phyloP scores from a whole-genome alignment of 208 protist genomes.

The Acanthamoeba castellanii region DNA sequence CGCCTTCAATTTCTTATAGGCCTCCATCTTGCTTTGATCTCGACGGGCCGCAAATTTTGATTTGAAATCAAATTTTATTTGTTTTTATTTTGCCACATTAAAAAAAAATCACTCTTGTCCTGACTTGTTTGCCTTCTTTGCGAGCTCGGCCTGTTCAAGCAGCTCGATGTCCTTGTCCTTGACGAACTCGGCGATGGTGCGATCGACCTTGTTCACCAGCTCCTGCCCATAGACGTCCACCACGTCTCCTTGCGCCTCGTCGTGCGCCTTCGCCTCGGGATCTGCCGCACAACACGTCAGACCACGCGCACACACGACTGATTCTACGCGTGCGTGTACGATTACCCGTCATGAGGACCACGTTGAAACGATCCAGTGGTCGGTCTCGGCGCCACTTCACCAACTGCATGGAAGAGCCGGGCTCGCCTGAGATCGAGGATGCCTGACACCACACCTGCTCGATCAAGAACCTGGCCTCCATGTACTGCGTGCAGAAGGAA shows the following conservation, averaged over 20 bases:
- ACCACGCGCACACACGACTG: no score
- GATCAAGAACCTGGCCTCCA: neutral
- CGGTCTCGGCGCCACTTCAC: neutral
- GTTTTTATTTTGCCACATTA: neutral
- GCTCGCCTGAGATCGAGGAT: neutral
- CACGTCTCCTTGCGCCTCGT: neutral
- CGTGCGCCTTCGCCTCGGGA: neutral
- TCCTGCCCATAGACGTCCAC: neutral
- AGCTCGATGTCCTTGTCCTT: neutral
- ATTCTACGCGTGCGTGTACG: neutral
- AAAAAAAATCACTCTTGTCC: no score
- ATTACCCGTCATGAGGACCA: neutral
- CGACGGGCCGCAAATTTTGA: neutral
- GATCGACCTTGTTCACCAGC: neutral
- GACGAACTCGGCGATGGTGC: neutral
- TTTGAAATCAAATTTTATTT: no score
- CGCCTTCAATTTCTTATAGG: slow-evolving; percentile 4
- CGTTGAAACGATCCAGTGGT: neutral
- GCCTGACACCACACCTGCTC: neutral
- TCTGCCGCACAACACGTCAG: neutral
- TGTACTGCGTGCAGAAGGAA: neutral
- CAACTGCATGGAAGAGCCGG: neutral
- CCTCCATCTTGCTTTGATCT: neutral
- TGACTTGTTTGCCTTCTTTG: neutral
- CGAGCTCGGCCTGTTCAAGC: neutral